phyloP scores from a whole-genome alignment of 2,329 filamentous ascomycete species.

The Triangularia verruculosa region DNA sequence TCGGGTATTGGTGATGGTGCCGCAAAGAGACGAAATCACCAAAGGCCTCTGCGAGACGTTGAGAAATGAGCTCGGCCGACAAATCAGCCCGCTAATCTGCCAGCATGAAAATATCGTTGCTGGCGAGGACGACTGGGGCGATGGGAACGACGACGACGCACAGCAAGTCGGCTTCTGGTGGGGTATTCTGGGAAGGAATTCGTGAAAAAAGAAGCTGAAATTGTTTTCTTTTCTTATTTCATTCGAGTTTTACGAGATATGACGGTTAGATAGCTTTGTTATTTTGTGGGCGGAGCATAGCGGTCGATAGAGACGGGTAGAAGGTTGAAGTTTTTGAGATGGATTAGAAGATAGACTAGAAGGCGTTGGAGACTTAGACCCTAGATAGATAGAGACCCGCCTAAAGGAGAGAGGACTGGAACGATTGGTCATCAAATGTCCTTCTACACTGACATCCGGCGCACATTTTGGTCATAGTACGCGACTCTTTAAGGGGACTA shows the following conservation, averaged over 20 bases:
- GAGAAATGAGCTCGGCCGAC: slow-evolving; percentile 54
- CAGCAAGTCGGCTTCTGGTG: slow-evolving; percentile 63
- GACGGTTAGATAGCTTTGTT: neutral
- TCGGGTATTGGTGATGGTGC: slow-evolving; percentile 75
- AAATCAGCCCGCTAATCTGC: slow-evolving; percentile 46
- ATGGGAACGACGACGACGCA: slow-evolving; percentile 43
- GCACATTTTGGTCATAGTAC: too few species aligned
- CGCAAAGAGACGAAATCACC: slow-evolving; percentile 68
- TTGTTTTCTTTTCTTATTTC: neutral
- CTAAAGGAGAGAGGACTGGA: too few species aligned
- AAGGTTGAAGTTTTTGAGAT: neutral
- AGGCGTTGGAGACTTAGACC: neutral
- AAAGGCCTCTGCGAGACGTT: slow-evolving; percentile 62
- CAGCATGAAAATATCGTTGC: slow-evolving; percentile 60
- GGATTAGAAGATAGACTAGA: neutral
- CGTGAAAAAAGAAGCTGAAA: neutral
- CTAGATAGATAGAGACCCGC: neutral
- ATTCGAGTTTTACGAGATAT: neutral
- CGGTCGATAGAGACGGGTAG: neutral
- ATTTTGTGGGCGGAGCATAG: neutral
- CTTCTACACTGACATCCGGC: too few species aligned
- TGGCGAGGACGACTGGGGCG: slow-evolving; percentile 72
- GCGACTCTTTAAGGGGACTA: too few species aligned
- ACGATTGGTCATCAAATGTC: too few species aligned
- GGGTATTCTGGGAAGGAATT: slow-evolving; percentile 51